These are phyloP conservation scores for Penicillium fuscoglaucum DNA, from an alignment of 2,329 filamentous ascomycete genomes.

Conservation along the genomic window DNA sequence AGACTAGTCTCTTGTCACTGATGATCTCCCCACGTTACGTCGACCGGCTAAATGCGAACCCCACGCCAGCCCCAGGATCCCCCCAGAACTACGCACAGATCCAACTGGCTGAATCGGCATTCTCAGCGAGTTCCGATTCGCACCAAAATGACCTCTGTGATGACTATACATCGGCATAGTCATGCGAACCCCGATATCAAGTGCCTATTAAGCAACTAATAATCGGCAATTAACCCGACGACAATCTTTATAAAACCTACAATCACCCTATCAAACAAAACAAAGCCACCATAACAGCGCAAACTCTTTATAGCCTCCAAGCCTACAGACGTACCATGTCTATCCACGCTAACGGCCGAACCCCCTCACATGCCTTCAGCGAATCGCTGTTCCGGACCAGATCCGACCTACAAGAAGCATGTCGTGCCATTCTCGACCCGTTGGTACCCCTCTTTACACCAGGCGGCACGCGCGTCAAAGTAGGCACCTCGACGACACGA, in stretches of 20 bases:
- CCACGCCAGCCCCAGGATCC: not conserved
- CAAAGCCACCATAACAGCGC: not conserved
- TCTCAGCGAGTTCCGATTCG: conserved; percentile 3
- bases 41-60: conserved; percentile 10
- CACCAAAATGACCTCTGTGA: not conserved
- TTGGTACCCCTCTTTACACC: conserved; percentile 72
- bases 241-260: not conserved
- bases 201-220: not conserved
- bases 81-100: not conserved
- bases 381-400: conserved; percentile 30
- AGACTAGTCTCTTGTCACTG: not conserved
- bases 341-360: conserved; percentile 32
- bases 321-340: conserved; percentile 24
- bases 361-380: conserved; percentile 31
- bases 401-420: conserved; percentile 56
- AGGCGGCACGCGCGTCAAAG: conserved; percentile 62
- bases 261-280: not conserved
- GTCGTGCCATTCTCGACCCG: conserved; percentile 66
- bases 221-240: not conserved
- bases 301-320: not conserved
- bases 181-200: not conserved
- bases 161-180: not conserved
- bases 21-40: conserved; percentile 4
- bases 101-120: conserved; percentile 6
- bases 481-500: conserved; percentile 70